Conservation (phyloP, 768 basidiomycete species). For the Lactifluus hygrophoroides region DNA sequence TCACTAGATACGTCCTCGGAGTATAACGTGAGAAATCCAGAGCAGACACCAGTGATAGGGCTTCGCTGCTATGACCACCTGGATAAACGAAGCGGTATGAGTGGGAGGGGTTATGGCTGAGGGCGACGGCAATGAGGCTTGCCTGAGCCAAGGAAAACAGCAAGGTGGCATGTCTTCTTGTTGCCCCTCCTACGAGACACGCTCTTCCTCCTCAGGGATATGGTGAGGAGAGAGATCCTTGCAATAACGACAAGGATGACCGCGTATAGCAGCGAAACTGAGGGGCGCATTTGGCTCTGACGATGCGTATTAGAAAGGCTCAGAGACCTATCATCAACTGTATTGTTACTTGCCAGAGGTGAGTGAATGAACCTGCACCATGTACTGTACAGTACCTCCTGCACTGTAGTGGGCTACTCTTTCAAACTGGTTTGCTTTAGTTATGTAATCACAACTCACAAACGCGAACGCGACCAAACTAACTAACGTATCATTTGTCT, state of each 20-base stretch:
- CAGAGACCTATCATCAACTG: not conserved
- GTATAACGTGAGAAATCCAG: conserved; percentile 70
- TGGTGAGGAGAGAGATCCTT: conserved; percentile 21
- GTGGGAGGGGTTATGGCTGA: conserved; percentile 2
- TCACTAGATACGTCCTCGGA: conserved; percentile 72
- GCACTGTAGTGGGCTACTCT: no score
- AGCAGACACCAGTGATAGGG: conserved; percentile 58
- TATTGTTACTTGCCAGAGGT: not conserved
- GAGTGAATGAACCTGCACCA: not conserved
- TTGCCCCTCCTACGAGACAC: conserved; percentile 10
- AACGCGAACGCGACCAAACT: no score
- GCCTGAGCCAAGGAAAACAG: conserved; percentile 94
- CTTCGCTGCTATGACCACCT: conserved; percentile 96
- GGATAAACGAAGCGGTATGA: conserved; percentile 14
- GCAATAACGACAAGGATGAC: not conserved
- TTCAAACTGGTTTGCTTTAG: no score
- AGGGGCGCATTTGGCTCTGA: not conserved
- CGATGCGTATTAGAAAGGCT: not conserved
- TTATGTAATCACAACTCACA: not conserved
- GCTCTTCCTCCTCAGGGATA: conserved; percentile 19
- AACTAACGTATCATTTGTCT: no score
- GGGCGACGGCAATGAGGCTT: conserved; percentile 22
- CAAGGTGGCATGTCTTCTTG: conserved; percentile 40
- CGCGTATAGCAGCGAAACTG: not conserved
- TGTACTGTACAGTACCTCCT: no score